Base-by-base conservation (phyloP, 441 rosid species). In the Pelargonium myrrhifolium region DNA sequence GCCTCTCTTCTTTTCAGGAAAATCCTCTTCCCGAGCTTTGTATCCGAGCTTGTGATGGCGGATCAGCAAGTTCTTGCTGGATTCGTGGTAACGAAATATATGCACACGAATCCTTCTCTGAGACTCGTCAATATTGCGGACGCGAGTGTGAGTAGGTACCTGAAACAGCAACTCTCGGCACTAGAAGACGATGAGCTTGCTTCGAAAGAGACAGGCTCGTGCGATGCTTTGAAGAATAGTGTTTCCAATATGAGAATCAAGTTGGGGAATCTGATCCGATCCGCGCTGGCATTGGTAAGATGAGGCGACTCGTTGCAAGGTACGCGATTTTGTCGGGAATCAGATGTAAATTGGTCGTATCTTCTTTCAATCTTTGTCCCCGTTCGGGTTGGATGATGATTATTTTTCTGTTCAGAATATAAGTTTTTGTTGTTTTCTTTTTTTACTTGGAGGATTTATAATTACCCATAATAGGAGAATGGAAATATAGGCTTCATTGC, bases 21-120 rank as follows among this genome's bases (percentile, higher is more conserved):
- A 73, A 71, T 89, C 76, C 70, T 90, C 71, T 84, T 95, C 67
- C 99, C 98, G 0, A 64, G 77, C 64, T 86, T 89, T 61, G 49
- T 90, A 68, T 75, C 89, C 11, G 95, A 82, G 83, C 98, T 92
- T 51, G 89, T 89, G 63, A 87, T 82, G 79, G 89, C 83, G 1
- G 83, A 83, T 71, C 96, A 90, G 74, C 86, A 80, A 43, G 82
- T 90, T 61, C 80, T 95, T 11, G 99, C 97, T 0, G 98, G 96
- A 71, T 82, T 85, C 74, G 49, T 89, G 22, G 81, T 92, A 56
- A 81, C 97, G 0, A 87, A 84, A 75, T 84, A 80, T 69, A 90
- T 95, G 99, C 98, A 90, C 82, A 83, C 86, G 7, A 87, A 86
- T 77, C 79, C 89, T 64, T 82, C 89, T 70, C 79, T 92, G 28